phyloP scores from a whole-genome alignment of 495 filamentous ascomycete species.

The Viridothelium virens region DNA sequence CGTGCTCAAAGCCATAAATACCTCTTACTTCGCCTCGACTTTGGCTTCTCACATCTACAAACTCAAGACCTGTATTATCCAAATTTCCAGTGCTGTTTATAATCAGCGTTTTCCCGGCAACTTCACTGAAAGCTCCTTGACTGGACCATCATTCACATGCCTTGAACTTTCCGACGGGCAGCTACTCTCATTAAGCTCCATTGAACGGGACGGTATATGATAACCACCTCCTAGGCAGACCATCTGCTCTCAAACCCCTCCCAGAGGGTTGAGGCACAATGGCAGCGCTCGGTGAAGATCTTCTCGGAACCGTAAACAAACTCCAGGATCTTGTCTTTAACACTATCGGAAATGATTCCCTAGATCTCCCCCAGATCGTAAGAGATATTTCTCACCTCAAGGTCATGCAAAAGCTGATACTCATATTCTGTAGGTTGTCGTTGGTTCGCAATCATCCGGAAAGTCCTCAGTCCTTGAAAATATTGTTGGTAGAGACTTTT shows the following conservation, averaged over 20 bases:
- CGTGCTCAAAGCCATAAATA: background rate
- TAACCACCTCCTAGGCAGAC: background rate
- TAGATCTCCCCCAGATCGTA: constrained; percentile 98
- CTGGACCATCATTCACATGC: background rate
- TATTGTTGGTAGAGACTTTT: constrained; percentile 94
- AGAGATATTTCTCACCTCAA: constrained; percentile 32
- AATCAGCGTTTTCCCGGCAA: background rate
- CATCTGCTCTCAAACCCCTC: background rate
- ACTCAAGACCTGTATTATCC: background rate
- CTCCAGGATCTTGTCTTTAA: constrained; percentile 98
- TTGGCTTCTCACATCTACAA: background rate
- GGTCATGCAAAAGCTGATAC: background rate
- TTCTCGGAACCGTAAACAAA: constrained; percentile 89
- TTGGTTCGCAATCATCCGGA: constrained; percentile 95
- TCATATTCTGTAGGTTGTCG: constrained; percentile 64
- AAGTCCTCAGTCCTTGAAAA: constrained; percentile 99
- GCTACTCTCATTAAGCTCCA: background rate
- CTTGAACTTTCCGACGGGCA: background rate
- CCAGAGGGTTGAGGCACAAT: constrained; percentile 32
- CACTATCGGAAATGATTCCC: constrained; percentile 96
- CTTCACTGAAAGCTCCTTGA: background rate
- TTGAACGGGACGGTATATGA: background rate
- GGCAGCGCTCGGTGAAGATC: constrained; percentile 78
- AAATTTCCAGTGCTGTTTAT: too few species aligned
- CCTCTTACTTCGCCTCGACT: background rate